These are phyloP conservation scores for Petunia secreta DNA, from an alignment of 257 asterid species.

Conservation along the genomic window DNA sequence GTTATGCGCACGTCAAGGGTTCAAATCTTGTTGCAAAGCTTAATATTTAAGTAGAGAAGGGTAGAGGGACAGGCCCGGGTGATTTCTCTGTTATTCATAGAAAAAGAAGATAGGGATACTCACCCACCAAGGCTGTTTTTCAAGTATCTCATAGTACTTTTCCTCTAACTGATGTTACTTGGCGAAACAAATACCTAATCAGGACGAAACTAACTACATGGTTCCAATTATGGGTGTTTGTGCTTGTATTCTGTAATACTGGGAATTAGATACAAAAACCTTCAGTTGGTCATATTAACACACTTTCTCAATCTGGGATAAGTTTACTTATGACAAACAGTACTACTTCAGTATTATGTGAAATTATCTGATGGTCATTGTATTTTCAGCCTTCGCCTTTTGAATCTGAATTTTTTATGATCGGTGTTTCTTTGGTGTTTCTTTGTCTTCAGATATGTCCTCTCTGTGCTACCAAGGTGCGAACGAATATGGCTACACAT, in stretches of 20 bases:
- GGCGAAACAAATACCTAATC: not conserved
- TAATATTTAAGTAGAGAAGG: no score
- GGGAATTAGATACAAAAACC: slow-evolving; percentile 10
- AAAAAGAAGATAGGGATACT: no score
- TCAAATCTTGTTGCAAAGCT: no score
- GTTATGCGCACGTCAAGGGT: no score
- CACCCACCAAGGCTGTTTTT: no score
- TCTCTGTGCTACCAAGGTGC: slow-evolving; percentile 69
- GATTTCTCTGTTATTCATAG: no score
- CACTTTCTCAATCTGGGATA: slow-evolving; percentile 10
- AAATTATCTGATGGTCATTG: not conserved
- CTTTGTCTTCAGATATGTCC: slow-evolving; percentile 82
- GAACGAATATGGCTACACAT: slow-evolving; percentile 82
- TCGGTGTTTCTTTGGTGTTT: slow-evolving; percentile 36
- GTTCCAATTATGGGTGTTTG: not conserved
- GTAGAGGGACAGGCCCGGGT: no score
- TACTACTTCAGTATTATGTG: not conserved
- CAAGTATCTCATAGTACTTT: not conserved
- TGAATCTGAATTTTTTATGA: slow-evolving; percentile 20
- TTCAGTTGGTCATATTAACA: not conserved
- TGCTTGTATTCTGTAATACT: not conserved
- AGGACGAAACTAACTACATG: not conserved
- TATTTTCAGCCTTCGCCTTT: slow-evolving; percentile 6
- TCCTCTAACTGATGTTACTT: not conserved
- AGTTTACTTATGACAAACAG: not conserved